These are phyloP conservation scores for Nematodospora anomalae DNA, from an alignment of 1,139 yeast species.

Conservation along the genomic window DNA sequence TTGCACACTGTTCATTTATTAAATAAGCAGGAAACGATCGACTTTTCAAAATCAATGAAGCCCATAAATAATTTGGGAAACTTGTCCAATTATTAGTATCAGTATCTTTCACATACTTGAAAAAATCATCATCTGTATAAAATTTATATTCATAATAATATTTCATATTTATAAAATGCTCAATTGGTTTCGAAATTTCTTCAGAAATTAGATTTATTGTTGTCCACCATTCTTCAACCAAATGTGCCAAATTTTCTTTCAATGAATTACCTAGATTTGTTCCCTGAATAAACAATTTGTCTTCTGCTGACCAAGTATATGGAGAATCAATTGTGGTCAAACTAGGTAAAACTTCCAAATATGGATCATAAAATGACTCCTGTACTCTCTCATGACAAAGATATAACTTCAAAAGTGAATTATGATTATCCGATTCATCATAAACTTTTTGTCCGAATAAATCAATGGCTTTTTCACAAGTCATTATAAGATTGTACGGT, in stretches of 20 bases:
- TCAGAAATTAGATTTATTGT: slow-evolving; percentile 38
- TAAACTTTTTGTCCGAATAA: slow-evolving; percentile 30
- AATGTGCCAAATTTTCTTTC: slow-evolving; percentile 29
- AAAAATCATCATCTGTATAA: slow-evolving; percentile 38
- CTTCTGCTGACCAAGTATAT: slow-evolving; percentile 57
- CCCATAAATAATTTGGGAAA: slow-evolving; percentile 72
- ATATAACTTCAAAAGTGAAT: slow-evolving; percentile 48
- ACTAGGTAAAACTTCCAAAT: slow-evolving; percentile 59
- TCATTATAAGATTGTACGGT: slow-evolving; percentile 41
- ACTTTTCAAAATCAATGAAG: slow-evolving; percentile 65
- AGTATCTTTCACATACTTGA: slow-evolving; percentile 25
- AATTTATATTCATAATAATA: slow-evolving; percentile 50
- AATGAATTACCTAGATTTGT: slow-evolving; percentile 52
- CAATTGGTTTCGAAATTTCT: slow-evolving; percentile 28
- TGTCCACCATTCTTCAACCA: slow-evolving; percentile 57
- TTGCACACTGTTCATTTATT: slow-evolving; percentile 23
- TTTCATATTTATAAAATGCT: slow-evolving; percentile 44
- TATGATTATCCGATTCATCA: slow-evolving; percentile 30
- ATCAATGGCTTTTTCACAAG: slow-evolving; percentile 42
- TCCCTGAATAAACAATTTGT: slow-evolving; percentile 54
- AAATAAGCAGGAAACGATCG: slow-evolving; percentile 75
- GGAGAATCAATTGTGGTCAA: slow-evolving; percentile 55
- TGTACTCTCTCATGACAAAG: slow-evolving; percentile 39
- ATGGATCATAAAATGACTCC: slow-evolving; percentile 42
- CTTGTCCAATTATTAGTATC: slow-evolving; percentile 53